Evolutionary conservation across 2,329 filamentous ascomycete species (phyloP), one percentile per base, ranked within the genome.

Genomic region (Aspergillus carbonarius): DNA sequence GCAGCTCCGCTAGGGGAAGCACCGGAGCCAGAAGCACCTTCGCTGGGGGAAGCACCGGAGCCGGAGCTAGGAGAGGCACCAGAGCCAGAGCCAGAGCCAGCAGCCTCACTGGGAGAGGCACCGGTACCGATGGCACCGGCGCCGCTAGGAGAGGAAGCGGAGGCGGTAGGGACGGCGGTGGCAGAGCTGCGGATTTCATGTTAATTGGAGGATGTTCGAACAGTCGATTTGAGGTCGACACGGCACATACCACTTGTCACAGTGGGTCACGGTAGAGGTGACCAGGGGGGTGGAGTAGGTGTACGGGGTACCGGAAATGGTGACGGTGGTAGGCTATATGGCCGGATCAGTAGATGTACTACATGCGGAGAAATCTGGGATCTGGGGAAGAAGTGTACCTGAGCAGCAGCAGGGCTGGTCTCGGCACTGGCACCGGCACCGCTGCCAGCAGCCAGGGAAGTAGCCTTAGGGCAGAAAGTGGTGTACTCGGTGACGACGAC

Each of bases 301-400:
- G 86, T 86, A 89, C 68, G 87, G 84, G 83, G 88, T 89, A 82
- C 88, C 81, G 69, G 85, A 85, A 82, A 90, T 84, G 79, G 87
- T 90, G 76, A 89, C 76, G 74, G 85, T 88, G 74, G 86, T 88
- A 73, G 87, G 77, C 83, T 85, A 68, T 30, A 48, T 27, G 2
- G 9, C n/a, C 17, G 44, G 9, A 30, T 48, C 25, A 48, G 44
- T n/a, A 18, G 42, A 15, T 5, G 32, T 39, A 12, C n/a, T 13
- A 20, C 17, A 8, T 39, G 35, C 35, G 35, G 35, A 17, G 35
- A 39, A 15, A 25, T 50, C 30, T 10, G 30, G 30, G 30, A 32
- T 32, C 30, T 32, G 9, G 10, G 17, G 20, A 13, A 23, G 1
- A 4, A 23, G 62, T 81, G 60, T 80, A 85, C 84, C 37, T 54